These are phyloP conservation scores for Lactarius vividus DNA, from an alignment of 768 basidiomycete species.

Conservation along the genomic window DNA sequence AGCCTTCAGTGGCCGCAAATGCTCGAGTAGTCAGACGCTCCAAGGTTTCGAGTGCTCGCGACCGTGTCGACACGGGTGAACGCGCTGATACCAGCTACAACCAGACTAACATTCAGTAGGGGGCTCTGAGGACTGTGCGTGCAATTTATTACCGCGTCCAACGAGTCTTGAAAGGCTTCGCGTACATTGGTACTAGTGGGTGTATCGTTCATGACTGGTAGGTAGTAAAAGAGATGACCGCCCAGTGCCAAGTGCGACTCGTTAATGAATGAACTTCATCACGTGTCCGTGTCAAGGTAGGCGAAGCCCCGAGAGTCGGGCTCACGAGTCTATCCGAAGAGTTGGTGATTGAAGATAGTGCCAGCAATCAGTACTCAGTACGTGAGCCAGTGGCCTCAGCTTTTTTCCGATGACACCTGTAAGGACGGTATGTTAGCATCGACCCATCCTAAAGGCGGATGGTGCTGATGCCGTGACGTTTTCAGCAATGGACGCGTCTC, in stretches of 20 bases:
- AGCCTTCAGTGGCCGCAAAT: slow-evolving; percentile 47
- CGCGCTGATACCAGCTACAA: slow-evolving; percentile 62
- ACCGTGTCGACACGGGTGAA: slow-evolving; percentile 49
- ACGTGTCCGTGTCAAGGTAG: slow-evolving; percentile 16
- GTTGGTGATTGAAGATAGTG: neutral
- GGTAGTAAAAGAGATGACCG: neutral
- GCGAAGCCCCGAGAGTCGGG: too few species aligned
- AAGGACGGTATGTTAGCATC: slow-evolving; percentile 44
- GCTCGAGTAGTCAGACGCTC: slow-evolving; percentile 41
- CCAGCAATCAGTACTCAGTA: neutral
- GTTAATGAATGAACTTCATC: slow-evolving; percentile 4
- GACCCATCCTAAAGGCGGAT: neutral
- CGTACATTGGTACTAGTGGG: slow-evolving; percentile 35
- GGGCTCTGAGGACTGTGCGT: neutral
- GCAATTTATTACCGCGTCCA: slow-evolving; percentile 59
- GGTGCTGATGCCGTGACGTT: neutral
- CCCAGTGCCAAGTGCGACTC: neutral
- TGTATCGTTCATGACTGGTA: slow-evolving; percentile 10
- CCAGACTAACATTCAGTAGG: neutral
- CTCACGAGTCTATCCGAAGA: too few species aligned
- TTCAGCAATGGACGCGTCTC: slow-evolving; percentile 72
- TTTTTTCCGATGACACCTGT: slow-evolving; percentile 52
- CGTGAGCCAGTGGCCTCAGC: neutral
- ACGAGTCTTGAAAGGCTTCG: slow-evolving; percentile 51
- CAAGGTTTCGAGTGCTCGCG: slow-evolving; percentile 52